Evolutionary conservation across 148 eudicot genomes (phyloP), one percentile per base, ranked within the genome.

Genomic region (Diospyros kaki): DNA sequence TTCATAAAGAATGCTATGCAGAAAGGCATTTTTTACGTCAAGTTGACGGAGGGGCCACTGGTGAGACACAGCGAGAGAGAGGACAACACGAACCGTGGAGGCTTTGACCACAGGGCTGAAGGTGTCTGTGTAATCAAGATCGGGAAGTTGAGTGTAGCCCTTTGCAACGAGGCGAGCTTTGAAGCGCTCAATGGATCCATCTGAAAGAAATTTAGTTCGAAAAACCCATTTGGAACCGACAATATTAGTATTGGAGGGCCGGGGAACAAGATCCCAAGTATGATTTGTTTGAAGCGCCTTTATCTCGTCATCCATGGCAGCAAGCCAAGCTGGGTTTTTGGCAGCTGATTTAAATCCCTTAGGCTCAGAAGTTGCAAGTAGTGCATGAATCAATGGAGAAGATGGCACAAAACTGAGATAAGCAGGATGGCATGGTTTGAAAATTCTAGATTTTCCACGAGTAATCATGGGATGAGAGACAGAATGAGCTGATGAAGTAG

Each of bases 161-260:
- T 66, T 66, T 43, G 70, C 38, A 43, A 10, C 12, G 52, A 13
- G 38, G 9, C 2, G 52, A 0, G 1, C 52, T 48, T 48, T 48
- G 52, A 48, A 8, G 8, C 52, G 8, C 52, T 48, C 8, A 4
- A 44, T 17, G 28, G 52, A 4, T 2, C 52, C 52, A 42, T 66
- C 70, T 2, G 18, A 42, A 43, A 43, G 6, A 66, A 9, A 66
- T 14, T 66, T 66, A n/a, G 52, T 66, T 15, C 70, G 53, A 44
- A 41, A 66, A 15, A 66, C 70, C 70, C 70, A 66, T 66, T 66
- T 66, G n/a, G 70, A 9, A 66, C 53, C 70, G 7, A 66, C 70
- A 42, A 66, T 43, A 44, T 66, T 66, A 41, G 70, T 5, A 66
- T 66, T 66, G 7, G 70, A 4, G 8, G 28, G 75, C 1, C 65